Evolutionary conservation across 225 moss, liverwort and hornwort genomes (phyloP).

Genomic region (Rhytidiadelphus loreus): DNA sequence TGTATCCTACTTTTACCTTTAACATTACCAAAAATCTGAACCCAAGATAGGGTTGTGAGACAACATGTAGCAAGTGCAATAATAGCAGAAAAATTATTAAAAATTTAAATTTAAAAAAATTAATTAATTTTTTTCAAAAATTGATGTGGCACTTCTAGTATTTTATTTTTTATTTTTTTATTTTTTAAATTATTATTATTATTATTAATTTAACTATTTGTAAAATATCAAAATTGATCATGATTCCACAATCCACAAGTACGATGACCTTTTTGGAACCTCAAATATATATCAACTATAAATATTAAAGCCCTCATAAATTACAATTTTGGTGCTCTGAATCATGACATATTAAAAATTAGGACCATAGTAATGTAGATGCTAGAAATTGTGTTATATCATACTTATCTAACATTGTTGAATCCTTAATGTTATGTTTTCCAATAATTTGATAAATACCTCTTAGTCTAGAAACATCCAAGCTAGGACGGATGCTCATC

Average conservation of each 20-base stretch:
- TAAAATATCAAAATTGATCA: neutral
- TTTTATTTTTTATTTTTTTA: too few species aligned
- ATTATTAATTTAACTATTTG: neutral
- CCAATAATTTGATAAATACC: neutral
- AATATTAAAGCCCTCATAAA: neutral
- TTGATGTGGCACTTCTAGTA: too few species aligned
- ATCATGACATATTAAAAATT: neutral
- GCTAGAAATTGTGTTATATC: neutral
- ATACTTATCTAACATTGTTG: neutral
- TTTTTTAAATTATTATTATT: neutral
- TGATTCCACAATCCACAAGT: neutral
- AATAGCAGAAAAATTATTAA: too few species aligned
- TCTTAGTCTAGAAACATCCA: neutral
- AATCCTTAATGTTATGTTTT: neutral
- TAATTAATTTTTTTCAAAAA: too few species aligned
- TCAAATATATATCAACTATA: neutral
- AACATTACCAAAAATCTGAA: too few species aligned
- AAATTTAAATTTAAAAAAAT: too few species aligned
- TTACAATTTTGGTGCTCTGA: neutral
- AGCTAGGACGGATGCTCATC: rapidly evolving
- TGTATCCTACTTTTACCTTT: neutral
- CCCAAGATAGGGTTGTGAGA: too few species aligned
- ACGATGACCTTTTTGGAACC: neutral
- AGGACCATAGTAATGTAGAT: neutral
- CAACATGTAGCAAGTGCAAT: too few species aligned